Evolutionary conservation across 164 flowering plant genomes (phyloP), one percentile per base, ranked within the genome.

Genomic region (Vitis riparia): DNA sequence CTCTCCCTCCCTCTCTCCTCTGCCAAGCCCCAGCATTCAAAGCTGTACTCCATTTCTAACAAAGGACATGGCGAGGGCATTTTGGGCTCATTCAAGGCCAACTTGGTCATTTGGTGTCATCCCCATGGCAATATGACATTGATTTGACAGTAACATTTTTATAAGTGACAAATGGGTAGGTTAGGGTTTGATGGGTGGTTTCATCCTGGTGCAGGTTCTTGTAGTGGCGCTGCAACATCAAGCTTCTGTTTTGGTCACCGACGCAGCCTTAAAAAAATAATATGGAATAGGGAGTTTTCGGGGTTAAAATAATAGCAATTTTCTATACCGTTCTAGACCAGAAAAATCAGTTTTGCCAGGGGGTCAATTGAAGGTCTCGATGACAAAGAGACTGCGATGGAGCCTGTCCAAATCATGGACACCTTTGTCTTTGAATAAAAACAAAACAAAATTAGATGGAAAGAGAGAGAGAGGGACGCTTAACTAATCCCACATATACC

Each of bases 281-380:
- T 69, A 71, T 69, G 66, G 27, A 65, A 72, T 71, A 67, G 55
- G 52, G 69, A 49, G 63, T 16, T 63, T 51, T 16, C 8, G 55
- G 62, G 8, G 23, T 59, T 32, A 65, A 69, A 59, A 55, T 68
- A 63, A 52, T 9, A 27, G 8, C 59, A 37, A 56, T 55, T 50
- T 51, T 66, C 7, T 48, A 37, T 47, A n/a, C 2, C 10, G 1
- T 55, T 16, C 30, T 55, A 48, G 61, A 69, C 53, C 29, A 64
- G 11, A 55, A 53, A 63, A 51, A 63, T 70, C 66, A 68, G 19
- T 57, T 61, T 71, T 70, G 74, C 49, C 70, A 0, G 65, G 67
- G 29, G 59, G 72, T 56, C 68, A 78, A 73, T 65, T 61, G 70
- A 69, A 71, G 81, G 79, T 78, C 84, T 75, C 83, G 74, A 74